Conservation (phyloP, 2,329 filamentous ascomycete genomes). For the Pseudocercospora pini-densiflorae region DNA sequence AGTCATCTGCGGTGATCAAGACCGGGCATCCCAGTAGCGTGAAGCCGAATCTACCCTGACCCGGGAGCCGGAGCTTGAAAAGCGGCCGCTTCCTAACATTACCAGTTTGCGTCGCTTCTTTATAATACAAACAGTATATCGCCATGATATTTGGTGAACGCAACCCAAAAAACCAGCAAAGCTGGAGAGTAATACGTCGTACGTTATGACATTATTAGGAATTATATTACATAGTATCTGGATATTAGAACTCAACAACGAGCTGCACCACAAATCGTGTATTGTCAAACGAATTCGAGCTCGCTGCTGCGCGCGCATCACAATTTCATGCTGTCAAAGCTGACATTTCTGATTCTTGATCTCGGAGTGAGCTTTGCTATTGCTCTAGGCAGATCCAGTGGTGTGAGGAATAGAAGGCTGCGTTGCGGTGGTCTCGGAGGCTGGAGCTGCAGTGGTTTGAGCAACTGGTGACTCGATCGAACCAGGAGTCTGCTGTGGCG, state of each 20-base stretch:
- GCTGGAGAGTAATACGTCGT: not conserved
- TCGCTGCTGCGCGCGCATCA: not conserved
- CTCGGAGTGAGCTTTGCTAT: not conserved
- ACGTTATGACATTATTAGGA: not conserved
- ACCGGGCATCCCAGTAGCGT: not conserved
- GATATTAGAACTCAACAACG: not conserved
- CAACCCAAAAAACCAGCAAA: not conserved
- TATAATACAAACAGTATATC: too few relatives aligned
- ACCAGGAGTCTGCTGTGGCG: conserved; percentile 3
- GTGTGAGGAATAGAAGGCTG: conserved; percentile 1
- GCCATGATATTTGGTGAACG: not conserved
- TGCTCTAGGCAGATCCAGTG: not conserved
- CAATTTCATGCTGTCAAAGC: not conserved
- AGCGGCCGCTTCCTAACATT: not conserved
- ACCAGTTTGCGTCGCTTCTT: not conserved
- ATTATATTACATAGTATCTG: not conserved
- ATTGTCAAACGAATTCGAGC: not conserved
- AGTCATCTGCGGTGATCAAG: conserved; percentile 3
- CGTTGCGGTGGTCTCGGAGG: not conserved
- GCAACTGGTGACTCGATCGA: not conserved
- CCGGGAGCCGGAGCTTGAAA: not conserved
- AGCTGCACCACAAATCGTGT: not conserved
- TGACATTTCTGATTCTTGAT: not conserved
- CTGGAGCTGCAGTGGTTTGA: not conserved
- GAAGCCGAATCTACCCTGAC: not conserved